These are phyloP conservation scores for Dactylellina drechsleri DNA, from an alignment of 2,329 filamentous ascomycete genomes.

Conservation along the genomic window DNA sequence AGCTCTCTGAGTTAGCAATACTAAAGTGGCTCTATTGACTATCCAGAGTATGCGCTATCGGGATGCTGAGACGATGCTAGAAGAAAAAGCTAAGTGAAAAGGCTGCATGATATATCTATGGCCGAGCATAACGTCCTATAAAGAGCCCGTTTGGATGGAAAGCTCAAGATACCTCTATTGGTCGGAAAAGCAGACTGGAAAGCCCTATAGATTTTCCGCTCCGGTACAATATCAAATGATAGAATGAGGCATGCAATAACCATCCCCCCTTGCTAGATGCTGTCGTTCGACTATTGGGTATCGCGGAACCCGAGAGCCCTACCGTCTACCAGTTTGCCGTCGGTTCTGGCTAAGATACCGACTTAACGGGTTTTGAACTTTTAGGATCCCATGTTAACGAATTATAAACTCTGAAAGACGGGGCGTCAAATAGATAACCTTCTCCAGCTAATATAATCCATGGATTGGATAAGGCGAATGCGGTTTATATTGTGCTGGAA, in stretches of 20 bases:
- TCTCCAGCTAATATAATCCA: constrained; percentile 34
- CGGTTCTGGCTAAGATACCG: constrained; percentile 29
- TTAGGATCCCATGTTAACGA: constrained; percentile 21
- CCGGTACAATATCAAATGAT: constrained; percentile 20
- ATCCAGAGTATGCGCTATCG: constrained; percentile 19
- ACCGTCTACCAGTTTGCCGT: constrained; percentile 42
- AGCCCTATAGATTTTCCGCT: constrained; percentile 10
- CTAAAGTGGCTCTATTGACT: constrained; percentile 16
- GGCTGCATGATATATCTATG: constrained; percentile 30
- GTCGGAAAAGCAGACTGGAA: no score
- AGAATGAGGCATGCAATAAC: background rate
- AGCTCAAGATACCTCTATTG: no score
- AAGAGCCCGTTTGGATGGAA: constrained; percentile 8
- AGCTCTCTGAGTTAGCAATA: no score
- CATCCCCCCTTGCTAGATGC: constrained; percentile 13
- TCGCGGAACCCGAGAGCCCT: constrained; percentile 41
- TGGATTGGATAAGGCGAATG: constrained; percentile 29
- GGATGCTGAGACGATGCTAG: constrained; percentile 7
- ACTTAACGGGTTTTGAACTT: constrained; percentile 8
- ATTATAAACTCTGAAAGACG: constrained; percentile 17
- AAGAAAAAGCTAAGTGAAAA: constrained; percentile 7
- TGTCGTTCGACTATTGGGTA: constrained; percentile 20
- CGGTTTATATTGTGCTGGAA: constrained; percentile 26
- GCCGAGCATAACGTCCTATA: constrained; percentile 27
- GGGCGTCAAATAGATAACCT: constrained; percentile 18